Percentiles rank a stretch among this genome's conserved stretches.
Conservation (phyloP, 331 rosid species). For the Malus hybrid region DNA sequence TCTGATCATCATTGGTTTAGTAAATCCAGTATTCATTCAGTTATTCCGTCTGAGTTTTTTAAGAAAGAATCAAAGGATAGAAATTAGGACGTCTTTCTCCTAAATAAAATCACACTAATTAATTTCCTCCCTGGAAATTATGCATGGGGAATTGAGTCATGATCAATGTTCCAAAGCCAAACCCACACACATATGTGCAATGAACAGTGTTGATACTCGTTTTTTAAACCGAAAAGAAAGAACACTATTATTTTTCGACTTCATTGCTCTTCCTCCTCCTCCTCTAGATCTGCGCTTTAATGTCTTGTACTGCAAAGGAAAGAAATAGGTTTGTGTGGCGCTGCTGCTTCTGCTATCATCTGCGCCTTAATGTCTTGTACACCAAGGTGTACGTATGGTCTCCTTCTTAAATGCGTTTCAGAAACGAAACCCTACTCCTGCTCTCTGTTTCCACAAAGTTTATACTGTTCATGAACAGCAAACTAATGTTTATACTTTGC, state of each 20-base stretch:
- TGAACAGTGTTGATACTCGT: not conserved
- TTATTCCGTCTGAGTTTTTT: not conserved
- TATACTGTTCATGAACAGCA: not conserved
- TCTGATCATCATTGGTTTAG: not conserved
- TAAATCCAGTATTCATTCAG: no score
- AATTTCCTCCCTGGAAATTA: not conserved
- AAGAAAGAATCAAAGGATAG: not conserved
- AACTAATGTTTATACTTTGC: not conserved
- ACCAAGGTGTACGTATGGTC: not conserved
- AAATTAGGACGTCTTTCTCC: not conserved
- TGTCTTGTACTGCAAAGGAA: not conserved
- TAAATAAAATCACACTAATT: no score
- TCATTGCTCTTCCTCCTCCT: not conserved
- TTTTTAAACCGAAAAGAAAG: not conserved
- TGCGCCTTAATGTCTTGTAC: no score
- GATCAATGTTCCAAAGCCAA: not conserved
- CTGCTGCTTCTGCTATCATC: not conserved
- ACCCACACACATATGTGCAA: not conserved
- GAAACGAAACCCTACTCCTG: not conserved
- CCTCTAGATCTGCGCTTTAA: not conserved
- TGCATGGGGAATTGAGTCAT: not conserved
- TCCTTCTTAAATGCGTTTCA: not conserved
- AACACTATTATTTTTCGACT: not conserved
- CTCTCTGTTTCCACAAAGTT: not conserved
- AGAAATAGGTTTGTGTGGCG: not conserved